Conservation (phyloP, 1,139 yeast genomes). For the Arxiozyma heterogenica region DNA sequence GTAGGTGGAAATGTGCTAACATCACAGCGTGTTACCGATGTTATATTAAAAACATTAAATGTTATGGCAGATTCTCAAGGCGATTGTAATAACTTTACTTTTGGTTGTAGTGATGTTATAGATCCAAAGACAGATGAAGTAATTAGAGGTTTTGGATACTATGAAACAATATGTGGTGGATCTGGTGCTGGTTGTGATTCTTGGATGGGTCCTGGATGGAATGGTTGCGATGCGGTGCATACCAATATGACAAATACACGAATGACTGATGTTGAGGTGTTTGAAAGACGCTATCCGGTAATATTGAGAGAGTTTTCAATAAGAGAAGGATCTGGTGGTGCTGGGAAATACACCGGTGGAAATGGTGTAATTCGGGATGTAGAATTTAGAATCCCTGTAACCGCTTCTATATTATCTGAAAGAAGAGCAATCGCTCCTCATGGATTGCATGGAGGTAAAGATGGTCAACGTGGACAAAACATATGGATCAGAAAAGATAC, state of each 20-base stretch:
- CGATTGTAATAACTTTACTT: slow-evolving; percentile 65
- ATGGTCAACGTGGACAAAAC: slow-evolving; percentile 53
- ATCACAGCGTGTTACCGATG: slow-evolving; percentile 75
- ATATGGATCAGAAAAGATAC: slow-evolving; percentile 39
- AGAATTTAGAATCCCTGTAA: slow-evolving; percentile 47
- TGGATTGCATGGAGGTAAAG: slow-evolving; percentile 52
- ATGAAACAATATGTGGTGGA: slow-evolving; percentile 68
- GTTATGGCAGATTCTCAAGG: slow-evolving; percentile 78
- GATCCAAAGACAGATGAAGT: slow-evolving; percentile 34
- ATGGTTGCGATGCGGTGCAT: slow-evolving; percentile 57
- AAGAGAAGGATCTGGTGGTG: slow-evolving; percentile 49
- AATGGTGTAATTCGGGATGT: slow-evolving; percentile 55
- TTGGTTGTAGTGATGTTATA: slow-evolving; percentile 42
- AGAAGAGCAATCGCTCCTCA: slow-evolving; percentile 52
- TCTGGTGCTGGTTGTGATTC: slow-evolving; percentile 57
- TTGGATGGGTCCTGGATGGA: slow-evolving; percentile 48
- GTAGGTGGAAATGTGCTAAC: slow-evolving; percentile 90
- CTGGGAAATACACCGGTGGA: slow-evolving; percentile 49
- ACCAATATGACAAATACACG: slow-evolving; percentile 66
- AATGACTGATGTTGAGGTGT: slow-evolving; percentile 60
- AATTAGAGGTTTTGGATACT: slow-evolving; percentile 53
- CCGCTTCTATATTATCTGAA: slow-evolving; percentile 53
- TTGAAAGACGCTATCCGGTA: slow-evolving; percentile 60
- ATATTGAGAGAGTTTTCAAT: slow-evolving; percentile 47
- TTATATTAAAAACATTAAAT: slow-evolving; percentile 61